Base-by-base conservation (phyloP, 1,284 basidiomycete species). In the Leccinum subatratum region DNA sequence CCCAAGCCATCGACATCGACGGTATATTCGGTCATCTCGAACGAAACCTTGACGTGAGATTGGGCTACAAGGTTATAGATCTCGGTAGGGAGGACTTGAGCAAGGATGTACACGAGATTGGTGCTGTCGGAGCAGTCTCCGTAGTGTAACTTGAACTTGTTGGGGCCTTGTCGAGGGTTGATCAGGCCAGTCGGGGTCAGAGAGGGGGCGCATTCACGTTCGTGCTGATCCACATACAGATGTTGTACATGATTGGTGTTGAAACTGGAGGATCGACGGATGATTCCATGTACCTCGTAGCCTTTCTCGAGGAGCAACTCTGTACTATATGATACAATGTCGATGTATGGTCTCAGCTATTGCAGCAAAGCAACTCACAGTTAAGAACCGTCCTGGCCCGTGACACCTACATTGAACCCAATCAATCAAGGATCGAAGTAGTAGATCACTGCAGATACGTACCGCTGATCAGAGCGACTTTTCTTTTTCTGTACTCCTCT, bases 1-100 rank as follows among this genome's bases (percentile, higher is more conserved):
- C 94, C 94, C 42, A 96, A 83, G 11, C 89, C 95, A 73, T 96
- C 95, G 63, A 96, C 94, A 74, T 96, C 93, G 66, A 91, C 93
- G 0, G 95, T 96, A 80, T 96, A 96, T 80, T 96, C 94, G 45
- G 94, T 93, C 93, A 96, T 95, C 79, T 96, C 94, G 78, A 96
- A 96, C 34, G 94, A 96, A 70, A 96, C 94, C 78, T 96, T 96
- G 81, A 96, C 94, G 80, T 96, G 94, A 63, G 92, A 94, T 77
- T 96, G 94, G n/a, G 95, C 95, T 61, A 93, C 94, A 61, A 96
- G 89, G 78, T 96, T 96, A 85, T 96, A 96, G 66, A 96, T 89
- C 79, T 96, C 94, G 25, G 93, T 91, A 0, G 94, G 95, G 74
- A 91, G 91, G 64, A 96, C 93, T 73, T 92, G 88, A 3, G 94